Evolutionary conservation across 805 yeast genomes (phyloP).

Genomic region (Candida chauliodis): DNA sequence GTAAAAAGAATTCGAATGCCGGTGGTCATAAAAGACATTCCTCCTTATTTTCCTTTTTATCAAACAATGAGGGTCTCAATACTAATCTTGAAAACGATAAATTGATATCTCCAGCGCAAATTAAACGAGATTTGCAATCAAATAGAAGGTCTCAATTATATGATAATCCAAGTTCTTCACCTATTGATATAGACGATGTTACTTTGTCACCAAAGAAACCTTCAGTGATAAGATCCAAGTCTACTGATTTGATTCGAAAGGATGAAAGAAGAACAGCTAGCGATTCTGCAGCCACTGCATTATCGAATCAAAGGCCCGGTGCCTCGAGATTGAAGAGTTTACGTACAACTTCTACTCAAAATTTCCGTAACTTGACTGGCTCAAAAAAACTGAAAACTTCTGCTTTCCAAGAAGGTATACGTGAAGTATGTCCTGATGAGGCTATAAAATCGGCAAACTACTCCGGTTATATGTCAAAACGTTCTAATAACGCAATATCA

Average conservation of each 20-base stretch:
- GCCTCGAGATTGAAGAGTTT: slow-evolving; percentile 46
- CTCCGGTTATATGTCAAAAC: slow-evolving; percentile 96
- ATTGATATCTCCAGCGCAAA: slow-evolving; percentile 24
- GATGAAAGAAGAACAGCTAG: slow-evolving; percentile 25
- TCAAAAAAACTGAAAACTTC: slow-evolving; percentile 64
- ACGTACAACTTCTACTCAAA: slow-evolving; percentile 52
- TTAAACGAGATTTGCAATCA: slow-evolving; percentile 21
- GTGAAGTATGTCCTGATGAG: slow-evolving; percentile 68
- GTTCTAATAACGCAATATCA: slow-evolving; percentile 71
- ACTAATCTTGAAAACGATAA: slow-evolving; percentile 7
- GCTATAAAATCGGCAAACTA: slow-evolving; percentile 72
- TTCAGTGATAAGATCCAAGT: slow-evolving; percentile 16
- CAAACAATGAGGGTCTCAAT: slow-evolving; percentile 16
- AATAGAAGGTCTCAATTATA: neutral
- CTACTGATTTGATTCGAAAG: slow-evolving; percentile 6
- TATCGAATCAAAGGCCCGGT: slow-evolving; percentile 9
- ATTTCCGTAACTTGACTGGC: slow-evolving; percentile 43
- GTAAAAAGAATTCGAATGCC: slow-evolving; percentile 26
- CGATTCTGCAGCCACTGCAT: slow-evolving; percentile 33
- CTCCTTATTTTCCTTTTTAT: slow-evolving; percentile 52
- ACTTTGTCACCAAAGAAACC: slow-evolving; percentile 35
- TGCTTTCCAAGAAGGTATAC: slow-evolving; percentile 86
- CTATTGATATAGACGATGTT: slow-evolving; percentile 30
- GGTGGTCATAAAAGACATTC: slow-evolving; percentile 56
- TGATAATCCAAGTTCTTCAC: neutral